Percentiles rank a stretch among this genome's conserved stretches.
These are phyloP conservation scores for Entomortierella chlamydospora DNA, from an alignment of 192 early-diverging fungal genomes.

Conservation along the genomic window DNA sequence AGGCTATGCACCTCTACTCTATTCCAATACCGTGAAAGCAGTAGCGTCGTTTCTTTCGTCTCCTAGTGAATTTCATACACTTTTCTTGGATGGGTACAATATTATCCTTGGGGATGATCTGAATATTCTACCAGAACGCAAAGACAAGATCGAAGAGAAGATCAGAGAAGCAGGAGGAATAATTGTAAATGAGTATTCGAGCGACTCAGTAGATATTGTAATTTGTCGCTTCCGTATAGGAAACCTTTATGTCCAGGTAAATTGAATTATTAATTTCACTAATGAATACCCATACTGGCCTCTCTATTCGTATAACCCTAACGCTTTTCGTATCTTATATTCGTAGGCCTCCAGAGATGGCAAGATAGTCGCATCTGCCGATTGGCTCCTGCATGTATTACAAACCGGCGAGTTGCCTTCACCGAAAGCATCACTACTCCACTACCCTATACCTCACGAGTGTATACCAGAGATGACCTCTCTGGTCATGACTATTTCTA, in stretches of 20 bases:
- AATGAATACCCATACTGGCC: no score
- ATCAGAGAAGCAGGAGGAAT: constrained; percentile 28
- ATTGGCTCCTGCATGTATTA: constrained; percentile 66
- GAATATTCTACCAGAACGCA: constrained; percentile 14
- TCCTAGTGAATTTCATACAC: neutral
- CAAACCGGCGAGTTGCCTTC: constrained; percentile 43
- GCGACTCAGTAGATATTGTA: constrained; percentile 28
- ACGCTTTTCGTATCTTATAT: neutral
- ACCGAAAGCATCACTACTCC: constrained; percentile 59
- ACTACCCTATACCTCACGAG: constrained; percentile 66
- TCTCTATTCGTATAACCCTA: no score
- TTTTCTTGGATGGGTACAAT: constrained; percentile 12
- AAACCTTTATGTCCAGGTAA: constrained; percentile 41
- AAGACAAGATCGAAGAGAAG: constrained; percentile 14
- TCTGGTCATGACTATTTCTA: constrained; percentile 72
- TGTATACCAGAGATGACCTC: constrained; percentile 60
- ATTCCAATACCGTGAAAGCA: constrained; percentile 26
- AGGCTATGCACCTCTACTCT: constrained; percentile 21
- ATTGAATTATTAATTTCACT: neutral
- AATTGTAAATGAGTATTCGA: constrained; percentile 26
- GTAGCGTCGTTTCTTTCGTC: constrained; percentile 22
- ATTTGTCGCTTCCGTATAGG: constrained; percentile 44
- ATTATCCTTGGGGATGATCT: constrained; percentile 29
- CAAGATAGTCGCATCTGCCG: constrained; percentile 59
- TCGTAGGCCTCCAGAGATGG: constrained; percentile 50